Evolutionary conservation across 75 land plant species (phyloP).

Genomic region (Pinus albicaulis): DNA sequence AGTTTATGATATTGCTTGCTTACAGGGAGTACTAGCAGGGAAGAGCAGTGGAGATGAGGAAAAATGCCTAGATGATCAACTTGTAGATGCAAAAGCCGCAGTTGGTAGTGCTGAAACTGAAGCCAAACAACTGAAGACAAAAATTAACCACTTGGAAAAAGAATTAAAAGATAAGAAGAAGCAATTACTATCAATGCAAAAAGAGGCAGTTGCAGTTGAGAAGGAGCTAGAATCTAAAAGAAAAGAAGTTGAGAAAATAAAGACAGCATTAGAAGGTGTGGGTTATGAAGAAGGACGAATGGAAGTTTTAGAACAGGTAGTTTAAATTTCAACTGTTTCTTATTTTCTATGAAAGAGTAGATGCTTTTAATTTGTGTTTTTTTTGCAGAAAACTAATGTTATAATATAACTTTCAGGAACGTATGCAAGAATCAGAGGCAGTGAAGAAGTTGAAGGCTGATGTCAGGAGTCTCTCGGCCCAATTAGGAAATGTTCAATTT

Average conservation of each 20-base stretch:
- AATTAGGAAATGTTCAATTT: conserved; percentile 78
- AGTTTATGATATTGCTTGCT: not conserved
- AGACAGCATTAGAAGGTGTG: conserved; percentile 46
- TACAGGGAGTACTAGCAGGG: conserved; percentile 90
- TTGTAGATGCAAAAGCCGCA: conserved; percentile 90
- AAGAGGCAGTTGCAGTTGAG: conserved; percentile 78
- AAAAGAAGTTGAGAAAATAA: conserved; percentile 74
- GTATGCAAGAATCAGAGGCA: conserved; percentile 54
- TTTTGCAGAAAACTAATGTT: not conserved
- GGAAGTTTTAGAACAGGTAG: conserved; percentile 86
- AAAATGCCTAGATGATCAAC: conserved; percentile 95
- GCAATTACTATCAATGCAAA: conserved; percentile 58
- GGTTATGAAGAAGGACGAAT: conserved; percentile 74
- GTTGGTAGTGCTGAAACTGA: conserved; percentile 84
- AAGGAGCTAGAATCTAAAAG: conserved; percentile 65
- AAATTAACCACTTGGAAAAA: conserved; percentile 80
- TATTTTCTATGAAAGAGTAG: not conserved
- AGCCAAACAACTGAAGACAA: conserved; percentile 79
- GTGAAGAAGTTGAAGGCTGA: conserved; percentile 81
- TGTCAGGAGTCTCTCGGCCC: conserved; percentile 61
- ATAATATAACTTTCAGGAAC: conserved; percentile 35
- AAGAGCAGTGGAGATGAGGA: conserved; percentile 89
- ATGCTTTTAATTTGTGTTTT: not conserved
- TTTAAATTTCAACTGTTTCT: not conserved
- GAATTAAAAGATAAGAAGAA: conserved; percentile 82